Evolutionary conservation across 805 yeast genomes (phyloP).

Genomic region (Tetrapisispora pingtungensis): DNA sequence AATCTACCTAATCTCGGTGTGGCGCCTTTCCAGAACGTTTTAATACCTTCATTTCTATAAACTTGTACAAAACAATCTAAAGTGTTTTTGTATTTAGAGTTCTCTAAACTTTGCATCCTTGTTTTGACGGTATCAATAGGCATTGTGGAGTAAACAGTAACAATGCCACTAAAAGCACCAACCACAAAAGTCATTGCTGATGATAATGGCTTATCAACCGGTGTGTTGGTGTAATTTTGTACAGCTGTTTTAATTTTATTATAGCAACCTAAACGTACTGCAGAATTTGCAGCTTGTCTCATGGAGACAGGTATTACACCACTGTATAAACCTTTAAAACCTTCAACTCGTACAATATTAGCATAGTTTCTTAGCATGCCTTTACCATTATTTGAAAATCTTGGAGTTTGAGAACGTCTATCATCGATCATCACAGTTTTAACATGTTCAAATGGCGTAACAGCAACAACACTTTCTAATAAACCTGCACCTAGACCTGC

Average conservation of each 20-base stretch:
- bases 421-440: constrained; percentile 95
- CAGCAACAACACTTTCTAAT: constrained; percentile 83
- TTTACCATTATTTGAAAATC: constrained; percentile 49
- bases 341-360: constrained; percentile 62
- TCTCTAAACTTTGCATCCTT: constrained; percentile 89
- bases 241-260: constrained; percentile 73
- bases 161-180: constrained; percentile 83
- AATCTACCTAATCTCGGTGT: constrained; percentile 92
- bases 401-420: constrained; percentile 65
- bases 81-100: constrained; percentile 64
- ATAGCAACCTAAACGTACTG: constrained; percentile 89
- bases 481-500: constrained; percentile 99
- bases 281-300: constrained; percentile 93
- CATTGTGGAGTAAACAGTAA: constrained; percentile 89
- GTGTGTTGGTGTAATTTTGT: constrained; percentile 57
- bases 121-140: constrained; percentile 94
- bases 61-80: constrained; percentile 72
- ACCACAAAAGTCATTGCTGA: constrained; percentile 74
- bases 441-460: constrained; percentile 94
- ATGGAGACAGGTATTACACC: constrained; percentile 88
- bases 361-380: constrained; percentile 43
- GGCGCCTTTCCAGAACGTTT: constrained; percentile 96
- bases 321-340: constrained; percentile 73
- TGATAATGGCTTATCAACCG: constrained; percentile 64
- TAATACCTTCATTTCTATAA: constrained; percentile 77